phyloP scores from a whole-genome alignment of 2,329 filamentous ascomycete genomes.

The Nemania sp. region DNA sequence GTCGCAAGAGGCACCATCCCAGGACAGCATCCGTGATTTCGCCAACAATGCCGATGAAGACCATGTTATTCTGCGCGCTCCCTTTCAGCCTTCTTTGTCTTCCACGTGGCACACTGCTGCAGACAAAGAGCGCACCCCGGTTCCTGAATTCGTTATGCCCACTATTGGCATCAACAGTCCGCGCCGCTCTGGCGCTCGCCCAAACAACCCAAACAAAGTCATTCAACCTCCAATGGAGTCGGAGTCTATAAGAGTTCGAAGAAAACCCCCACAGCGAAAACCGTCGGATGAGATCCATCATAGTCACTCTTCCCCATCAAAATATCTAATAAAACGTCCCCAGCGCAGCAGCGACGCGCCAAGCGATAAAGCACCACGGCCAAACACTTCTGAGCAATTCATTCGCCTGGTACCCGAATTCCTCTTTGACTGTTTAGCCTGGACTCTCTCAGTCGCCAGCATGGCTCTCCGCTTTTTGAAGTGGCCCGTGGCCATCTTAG shows the following conservation, averaged over 20 bases:
- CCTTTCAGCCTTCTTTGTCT: conserved; percentile 57
- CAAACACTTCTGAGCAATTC: conserved; percentile 39
- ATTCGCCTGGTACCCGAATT: conserved; percentile 43
- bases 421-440: conserved; percentile 48
- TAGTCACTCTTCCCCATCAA: conserved; percentile 10
- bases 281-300: conserved; percentile 28
- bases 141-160: conserved; percentile 60
- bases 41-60: conserved; percentile 58
- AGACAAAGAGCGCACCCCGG: conserved; percentile 46
- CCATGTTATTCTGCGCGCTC: conserved; percentile 56
- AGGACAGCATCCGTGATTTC: conserved; percentile 61
- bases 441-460: conserved; percentile 58
- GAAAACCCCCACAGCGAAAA: conserved; percentile 34
- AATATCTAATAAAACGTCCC: background rate
- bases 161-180: conserved; percentile 47
- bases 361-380: conserved; percentile 20
- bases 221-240: conserved; percentile 37
- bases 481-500: conserved; percentile 62
- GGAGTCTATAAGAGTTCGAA: conserved; percentile 34
- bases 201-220: conserved; percentile 42
- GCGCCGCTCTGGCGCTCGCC: conserved; percentile 41
- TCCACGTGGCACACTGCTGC: conserved; percentile 34
- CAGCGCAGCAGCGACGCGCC: background rate
- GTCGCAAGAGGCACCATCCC: conserved; percentile 50
- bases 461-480: conserved; percentile 65